phyloP scores from a whole-genome alignment of 2,329 filamentous ascomycete species.

The Fusarium virguliforme region DNA sequence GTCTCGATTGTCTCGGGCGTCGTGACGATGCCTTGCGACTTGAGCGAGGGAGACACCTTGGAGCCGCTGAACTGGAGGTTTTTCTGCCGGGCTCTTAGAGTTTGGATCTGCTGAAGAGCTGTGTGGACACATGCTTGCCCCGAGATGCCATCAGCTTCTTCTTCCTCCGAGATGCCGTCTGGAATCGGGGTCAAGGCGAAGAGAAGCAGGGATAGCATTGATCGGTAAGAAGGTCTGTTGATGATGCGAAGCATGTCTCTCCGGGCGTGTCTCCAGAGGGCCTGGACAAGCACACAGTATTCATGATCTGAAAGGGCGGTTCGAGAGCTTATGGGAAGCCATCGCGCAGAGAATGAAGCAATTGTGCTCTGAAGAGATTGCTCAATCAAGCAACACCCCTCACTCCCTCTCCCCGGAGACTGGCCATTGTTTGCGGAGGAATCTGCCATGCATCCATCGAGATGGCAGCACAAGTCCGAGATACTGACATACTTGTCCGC shows the following conservation, averaged over 20 bases:
- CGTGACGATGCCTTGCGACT: constrained; percentile 41
- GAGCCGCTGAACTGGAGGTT: constrained; percentile 60
- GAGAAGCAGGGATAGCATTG: constrained; percentile 59
- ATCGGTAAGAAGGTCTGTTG: constrained; percentile 60
- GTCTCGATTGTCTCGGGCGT: constrained; percentile 51
- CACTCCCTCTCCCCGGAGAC: constrained; percentile 28
- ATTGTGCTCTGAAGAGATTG: constrained; percentile 51
- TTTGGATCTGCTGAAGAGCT: constrained; percentile 60
- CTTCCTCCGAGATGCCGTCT: constrained; percentile 58
- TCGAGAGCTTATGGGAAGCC: constrained; percentile 49
- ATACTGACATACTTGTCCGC: constrained; percentile 54
- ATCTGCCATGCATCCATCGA: constrained; percentile 57
- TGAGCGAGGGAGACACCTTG: constrained; percentile 55
- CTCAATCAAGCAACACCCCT: constrained; percentile 46
- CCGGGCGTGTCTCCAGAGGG: constrained; percentile 57
- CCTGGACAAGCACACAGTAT: constrained; percentile 41
- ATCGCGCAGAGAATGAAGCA: constrained; percentile 52
- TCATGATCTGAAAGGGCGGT: constrained; percentile 12
- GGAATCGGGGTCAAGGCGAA: constrained; percentile 61
- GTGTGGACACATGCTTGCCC: constrained; percentile 60
- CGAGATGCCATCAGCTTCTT: constrained; percentile 59
- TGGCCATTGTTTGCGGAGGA: constrained; percentile 14
- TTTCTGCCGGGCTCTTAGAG: constrained; percentile 57
- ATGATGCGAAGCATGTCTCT: constrained; percentile 60
- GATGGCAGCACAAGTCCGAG: constrained; percentile 51